Evolutionary conservation across 768 basidiomycete genomes (phyloP), one percentile per base, ranked within the genome.

Genomic region (Lyophyllum shimeji): DNA sequence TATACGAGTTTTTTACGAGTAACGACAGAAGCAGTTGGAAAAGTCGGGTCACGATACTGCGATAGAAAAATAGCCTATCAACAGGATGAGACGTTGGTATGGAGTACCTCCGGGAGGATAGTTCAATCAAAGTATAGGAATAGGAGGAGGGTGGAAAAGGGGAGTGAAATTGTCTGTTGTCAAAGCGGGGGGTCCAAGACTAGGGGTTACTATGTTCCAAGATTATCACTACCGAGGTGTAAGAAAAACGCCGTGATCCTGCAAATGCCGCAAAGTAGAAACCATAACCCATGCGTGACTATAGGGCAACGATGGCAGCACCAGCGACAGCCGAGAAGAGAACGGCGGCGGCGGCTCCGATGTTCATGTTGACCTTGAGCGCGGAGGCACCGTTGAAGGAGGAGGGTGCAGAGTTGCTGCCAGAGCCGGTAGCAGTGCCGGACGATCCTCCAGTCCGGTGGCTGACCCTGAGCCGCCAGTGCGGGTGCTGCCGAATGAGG

Each of bases 321-420:
- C 84, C 84, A 37, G 77, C 82, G 37, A 78, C 63, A 0, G 72
- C 77, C 18, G 82, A 80, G 33, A 82, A 63, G 20, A 77, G 61
- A 7, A 74, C 64, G 13, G 68, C 72, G 2, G 70, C 73, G 24
- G 69, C 46, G 12, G 71, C 69, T 43, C 71, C 74, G 48, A 66
- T 57, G 46, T 69, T 75, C 51, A 54, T 60, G 50, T 61, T 60
- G 40, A 74, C 60, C 57, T 71, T 76, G 46, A 70, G 61, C 20
- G 69, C 46, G 4, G 73, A 43, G 2, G 66, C 46, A 13, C 71
- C 62, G 42, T 68, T 72, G 29, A 67, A 68, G 45, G 29, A 59
- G n/a, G 70, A 40, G 43, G 62, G 40, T 17, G 59, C 34, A 13
- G 65, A 18, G 15, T 12, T 12, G 15, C 34, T 17, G 15, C 34